These are phyloP conservation scores for Penicillium polonicum DNA, from an alignment of 2,329 filamentous ascomycete genomes.

Conservation along the genomic window DNA sequence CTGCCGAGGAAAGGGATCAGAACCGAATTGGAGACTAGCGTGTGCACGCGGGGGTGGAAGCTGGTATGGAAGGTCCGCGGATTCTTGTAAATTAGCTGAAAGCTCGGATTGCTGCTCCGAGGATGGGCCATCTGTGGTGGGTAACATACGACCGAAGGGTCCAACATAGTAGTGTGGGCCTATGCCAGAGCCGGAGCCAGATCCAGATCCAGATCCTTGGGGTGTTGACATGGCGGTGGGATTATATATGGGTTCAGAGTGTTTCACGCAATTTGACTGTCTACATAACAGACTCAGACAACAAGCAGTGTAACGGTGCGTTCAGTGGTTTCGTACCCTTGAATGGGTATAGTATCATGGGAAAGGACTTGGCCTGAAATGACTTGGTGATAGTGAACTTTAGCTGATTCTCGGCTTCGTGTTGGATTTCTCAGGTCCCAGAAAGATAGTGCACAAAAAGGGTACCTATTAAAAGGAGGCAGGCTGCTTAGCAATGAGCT, in stretches of 20 bases:
- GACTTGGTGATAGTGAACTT: neutral
- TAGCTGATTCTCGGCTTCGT: neutral
- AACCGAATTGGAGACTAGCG: conserved; percentile 36
- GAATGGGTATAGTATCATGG: neutral
- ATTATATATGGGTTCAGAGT: conserved; percentile 6
- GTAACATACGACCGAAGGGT: conserved; percentile 43
- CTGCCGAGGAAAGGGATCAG: conserved; percentile 32
- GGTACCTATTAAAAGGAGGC: neutral
- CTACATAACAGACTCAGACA: conserved; percentile 15
- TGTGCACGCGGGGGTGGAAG: conserved; percentile 42
- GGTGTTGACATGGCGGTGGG: conserved; percentile 31
- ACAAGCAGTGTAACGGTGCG: neutral
- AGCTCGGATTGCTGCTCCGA: conserved; percentile 28
- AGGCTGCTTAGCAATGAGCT: conserved; percentile 5
- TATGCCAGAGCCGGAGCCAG: neutral
- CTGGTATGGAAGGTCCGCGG: conserved; percentile 38
- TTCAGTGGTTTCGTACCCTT: neutral
- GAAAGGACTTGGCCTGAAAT: neutral
- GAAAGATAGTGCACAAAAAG: neutral
- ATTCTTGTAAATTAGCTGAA: conserved; percentile 34
- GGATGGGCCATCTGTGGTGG: conserved; percentile 27
- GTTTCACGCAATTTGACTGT: conserved; percentile 8
- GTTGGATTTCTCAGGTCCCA: neutral
- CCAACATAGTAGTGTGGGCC: conserved; percentile 34
- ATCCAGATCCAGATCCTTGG: neutral